A percentile compares a stretch with the other conserved stretches of the same genome.
These are phyloP conservation scores for Beauveria brongniartii DNA, from an alignment of 2,329 filamentous ascomycete genomes.

Conservation along the genomic window DNA sequence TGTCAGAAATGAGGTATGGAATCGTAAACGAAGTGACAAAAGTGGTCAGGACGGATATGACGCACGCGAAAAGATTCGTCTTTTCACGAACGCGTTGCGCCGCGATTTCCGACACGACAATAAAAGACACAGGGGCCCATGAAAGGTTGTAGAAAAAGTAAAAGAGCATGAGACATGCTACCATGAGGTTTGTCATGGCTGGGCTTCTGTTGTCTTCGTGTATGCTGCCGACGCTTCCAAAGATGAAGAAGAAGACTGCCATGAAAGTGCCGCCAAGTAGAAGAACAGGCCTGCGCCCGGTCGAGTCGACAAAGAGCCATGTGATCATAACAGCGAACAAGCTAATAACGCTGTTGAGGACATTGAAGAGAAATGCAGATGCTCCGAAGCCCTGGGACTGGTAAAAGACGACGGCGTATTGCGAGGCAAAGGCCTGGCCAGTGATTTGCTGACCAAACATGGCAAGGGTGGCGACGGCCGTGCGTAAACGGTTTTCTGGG, in stretches of 20 bases:
- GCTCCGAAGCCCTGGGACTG: slow-evolving; percentile 20
- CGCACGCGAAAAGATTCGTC: slow-evolving; percentile 21
- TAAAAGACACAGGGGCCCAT: slow-evolving; percentile 22
- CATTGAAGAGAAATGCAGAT: slow-evolving; percentile 19
- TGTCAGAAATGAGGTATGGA: slow-evolving; percentile 28
- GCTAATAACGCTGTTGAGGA: slow-evolving; percentile 14
- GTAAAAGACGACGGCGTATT: slow-evolving; percentile 25
- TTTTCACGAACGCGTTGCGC: slow-evolving; percentile 22
- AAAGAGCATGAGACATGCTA: slow-evolving; percentile 21
- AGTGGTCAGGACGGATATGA: slow-evolving; percentile 22
- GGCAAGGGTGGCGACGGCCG: slow-evolving; percentile 19
- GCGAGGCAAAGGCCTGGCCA: slow-evolving; percentile 22
- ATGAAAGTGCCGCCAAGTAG: slow-evolving; percentile 19
- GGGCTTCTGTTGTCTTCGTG: background rate
- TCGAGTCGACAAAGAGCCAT: slow-evolving; percentile 19
- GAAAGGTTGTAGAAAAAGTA: slow-evolving; percentile 19
- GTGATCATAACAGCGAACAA: slow-evolving; percentile 15
- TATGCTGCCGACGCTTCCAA: slow-evolving; percentile 16
- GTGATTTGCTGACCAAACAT: slow-evolving; percentile 27
- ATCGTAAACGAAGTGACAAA: slow-evolving; percentile 27
- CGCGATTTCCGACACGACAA: slow-evolving; percentile 20
- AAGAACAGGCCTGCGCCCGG: slow-evolving; percentile 20
- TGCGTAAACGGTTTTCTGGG: slow-evolving; percentile 16
- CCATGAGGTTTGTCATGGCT: slow-evolving; percentile 13
- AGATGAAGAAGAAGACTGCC: slow-evolving; percentile 18